Evolutionary conservation across 2,329 filamentous ascomycete genomes (phyloP), one percentile per base, ranked within the genome.

Genomic region (Beauveria bassiana): DNA sequence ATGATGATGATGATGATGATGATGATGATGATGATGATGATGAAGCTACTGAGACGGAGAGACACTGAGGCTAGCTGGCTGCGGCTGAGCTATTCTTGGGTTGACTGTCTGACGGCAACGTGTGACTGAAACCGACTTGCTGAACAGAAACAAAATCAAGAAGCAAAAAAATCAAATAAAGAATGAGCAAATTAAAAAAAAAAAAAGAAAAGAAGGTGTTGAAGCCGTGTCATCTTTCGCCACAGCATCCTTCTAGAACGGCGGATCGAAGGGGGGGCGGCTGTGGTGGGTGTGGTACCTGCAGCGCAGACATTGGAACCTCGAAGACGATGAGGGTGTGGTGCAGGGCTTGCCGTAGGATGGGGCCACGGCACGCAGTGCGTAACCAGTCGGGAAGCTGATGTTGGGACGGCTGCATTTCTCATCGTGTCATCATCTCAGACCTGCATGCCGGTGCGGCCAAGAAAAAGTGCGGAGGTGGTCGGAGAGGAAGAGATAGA

Each of bases 251-350:
- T 59, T 59, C 57, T 59, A 59, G 57, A 59, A 59, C 24, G 18
- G 34, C 47, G 38, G 34, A 59, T 51, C 34, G 57, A 59, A 59
- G 31, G 42, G 42, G 53, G 46, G 49, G 49, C 18, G 49, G 28
- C 16, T 51, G 49, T 51, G 26, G 14, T 59, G 57, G 31, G 34
- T 26, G 31, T 59, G 57, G 57, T 59, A 59, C 57, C 57, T 59
- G 57, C 57, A 59, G 57, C 24, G 34, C 20, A 45, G 18, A n/a
- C 34, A 38, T 16, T 38, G 34, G 12, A 38, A 38, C 34, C 7
- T 20, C 10, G 3, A 22, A 40, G 50, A 43, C 34, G 22, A 28
- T 3, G 51, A 54, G 20, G 40, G 40, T 43, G 52, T 47, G 38
- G 31, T 40, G 50, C 50, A 34, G 34, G 34, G 34, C 34, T 12